Conservation (phyloP, 768 basidiomycete species). For the Strobilomyces echinocephalus region DNA sequence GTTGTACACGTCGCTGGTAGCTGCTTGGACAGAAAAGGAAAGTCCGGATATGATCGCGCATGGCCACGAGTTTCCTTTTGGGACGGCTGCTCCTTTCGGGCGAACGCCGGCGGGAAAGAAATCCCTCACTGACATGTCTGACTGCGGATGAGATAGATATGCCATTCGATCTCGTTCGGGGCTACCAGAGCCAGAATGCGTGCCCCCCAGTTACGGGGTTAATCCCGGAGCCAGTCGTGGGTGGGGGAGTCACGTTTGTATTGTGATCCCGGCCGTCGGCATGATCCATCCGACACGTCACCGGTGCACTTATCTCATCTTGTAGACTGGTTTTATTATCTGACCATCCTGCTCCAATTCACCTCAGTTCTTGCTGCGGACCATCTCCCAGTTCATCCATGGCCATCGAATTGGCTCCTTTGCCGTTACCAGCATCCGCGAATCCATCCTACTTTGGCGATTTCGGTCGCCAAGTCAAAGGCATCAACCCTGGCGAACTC, state of each 20-base stretch:
- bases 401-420: slow-evolving; percentile 61
- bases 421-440: slow-evolving; percentile 70
- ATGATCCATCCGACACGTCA: slow-evolving; percentile 4
- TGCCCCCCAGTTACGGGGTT: too few species aligned
- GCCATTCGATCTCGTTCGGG: slow-evolving; percentile 6
- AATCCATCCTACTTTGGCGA: slow-evolving; percentile 60
- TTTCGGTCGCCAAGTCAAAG: slow-evolving; percentile 77
- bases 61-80: slow-evolving; percentile 2
- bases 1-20: background rate
- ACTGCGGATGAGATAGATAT: slow-evolving; percentile 8
- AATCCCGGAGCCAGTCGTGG: too few species aligned
- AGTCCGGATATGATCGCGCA: background rate
- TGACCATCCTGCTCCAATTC: background rate
- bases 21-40: slow-evolving; percentile 13
- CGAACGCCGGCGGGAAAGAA: background rate
- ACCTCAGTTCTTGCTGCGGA: background rate
- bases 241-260: background rate
- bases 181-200: background rate
- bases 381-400: slow-evolving; percentile 32
- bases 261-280: background rate
- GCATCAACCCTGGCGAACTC: slow-evolving; percentile 62
- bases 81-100: background rate
- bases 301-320: background rate
- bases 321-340: background rate
- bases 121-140: background rate